Evolutionary conservation across 768 basidiomycete species (phyloP).

Genomic region (Mycena indigotica): DNA sequence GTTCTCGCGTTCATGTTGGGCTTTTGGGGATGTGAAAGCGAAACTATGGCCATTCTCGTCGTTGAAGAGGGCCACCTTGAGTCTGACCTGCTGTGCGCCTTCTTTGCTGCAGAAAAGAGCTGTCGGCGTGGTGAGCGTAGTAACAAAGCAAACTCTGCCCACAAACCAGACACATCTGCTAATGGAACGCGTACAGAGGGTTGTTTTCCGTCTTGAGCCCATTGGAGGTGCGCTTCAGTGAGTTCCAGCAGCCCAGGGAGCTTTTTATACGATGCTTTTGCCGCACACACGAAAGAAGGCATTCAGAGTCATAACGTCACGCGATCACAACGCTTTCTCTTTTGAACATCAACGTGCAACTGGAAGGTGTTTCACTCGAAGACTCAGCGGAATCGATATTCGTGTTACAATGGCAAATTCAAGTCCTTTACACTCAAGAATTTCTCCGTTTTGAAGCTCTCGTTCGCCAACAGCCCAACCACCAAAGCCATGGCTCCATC

Average conservation of each 20-base stretch:
- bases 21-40: conserved; percentile 73
- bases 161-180: conserved; percentile 64
- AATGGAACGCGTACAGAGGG: conserved; percentile 66
- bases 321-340: no score
- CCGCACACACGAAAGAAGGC: conserved; percentile 70
- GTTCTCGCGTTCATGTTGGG: conserved; percentile 72
- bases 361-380: no score
- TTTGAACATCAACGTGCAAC: no score
- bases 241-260: conserved; percentile 72
- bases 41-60: conserved; percentile 82
- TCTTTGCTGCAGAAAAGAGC: conserved; percentile 88
- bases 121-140: conserved; percentile 31
- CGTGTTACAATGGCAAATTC: conserved; percentile 30
- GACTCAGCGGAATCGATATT: no score
- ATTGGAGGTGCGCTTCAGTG: conserved; percentile 71
- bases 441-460: conserved; percentile 49
- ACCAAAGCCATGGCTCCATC: conserved; percentile 52
- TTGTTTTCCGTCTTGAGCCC: conserved; percentile 75
- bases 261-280: conserved; percentile 87
- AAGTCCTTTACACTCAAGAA: conserved; percentile 41
- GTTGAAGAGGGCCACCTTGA: conserved; percentile 70
- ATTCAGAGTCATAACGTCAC: conserved; percentile 35
- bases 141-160: conserved; percentile 14
- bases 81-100: conserved; percentile 73
- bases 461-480: conserved; percentile 51